These are phyloP conservation scores for Schizothecium vesticola DNA, from an alignment of 495 filamentous ascomycete species.

Conservation along the genomic window DNA sequence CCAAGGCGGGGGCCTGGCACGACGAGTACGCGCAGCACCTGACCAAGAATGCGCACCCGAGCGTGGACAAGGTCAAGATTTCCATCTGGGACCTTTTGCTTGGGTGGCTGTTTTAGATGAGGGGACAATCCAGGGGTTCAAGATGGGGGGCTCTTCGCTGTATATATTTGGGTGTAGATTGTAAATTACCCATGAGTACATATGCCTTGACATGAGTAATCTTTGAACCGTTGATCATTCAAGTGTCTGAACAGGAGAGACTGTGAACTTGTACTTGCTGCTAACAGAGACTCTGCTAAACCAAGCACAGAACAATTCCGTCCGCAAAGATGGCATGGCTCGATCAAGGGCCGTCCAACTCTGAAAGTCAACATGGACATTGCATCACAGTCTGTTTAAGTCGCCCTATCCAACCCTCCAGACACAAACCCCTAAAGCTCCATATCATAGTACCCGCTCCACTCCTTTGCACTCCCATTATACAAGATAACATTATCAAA, in stretches of 20 bases:
- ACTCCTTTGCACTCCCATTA: constrained; percentile 15
- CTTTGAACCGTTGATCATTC: background rate
- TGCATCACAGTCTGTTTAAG: no score
- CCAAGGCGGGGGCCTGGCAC: constrained; percentile 67
- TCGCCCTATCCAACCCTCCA: no score
- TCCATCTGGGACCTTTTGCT: background rate
- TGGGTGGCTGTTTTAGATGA: background rate
- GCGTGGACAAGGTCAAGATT: background rate
- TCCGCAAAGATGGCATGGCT: no score
- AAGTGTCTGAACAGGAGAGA: background rate
- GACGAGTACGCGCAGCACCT: constrained; percentile 66
- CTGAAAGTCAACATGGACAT: no score
- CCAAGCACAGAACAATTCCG: no score
- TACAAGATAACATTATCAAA: constrained; percentile 21
- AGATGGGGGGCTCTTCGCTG: background rate
- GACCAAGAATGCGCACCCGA: constrained; percentile 40
- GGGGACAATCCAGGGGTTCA: background rate
- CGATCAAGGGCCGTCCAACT: no score
- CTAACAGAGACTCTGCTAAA: background rate
- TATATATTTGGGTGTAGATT: background rate
- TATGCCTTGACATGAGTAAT: background rate
- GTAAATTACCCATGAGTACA: background rate
- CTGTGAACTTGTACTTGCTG: background rate
- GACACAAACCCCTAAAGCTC: constrained; percentile 5
- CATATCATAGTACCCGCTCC: constrained; percentile 19